A percentile compares a stretch with the other conserved stretches of the same genome.
phyloP scores from a whole-genome alignment of 352 stramenopile species.

The Halophytophthora polymorphica region DNA sequence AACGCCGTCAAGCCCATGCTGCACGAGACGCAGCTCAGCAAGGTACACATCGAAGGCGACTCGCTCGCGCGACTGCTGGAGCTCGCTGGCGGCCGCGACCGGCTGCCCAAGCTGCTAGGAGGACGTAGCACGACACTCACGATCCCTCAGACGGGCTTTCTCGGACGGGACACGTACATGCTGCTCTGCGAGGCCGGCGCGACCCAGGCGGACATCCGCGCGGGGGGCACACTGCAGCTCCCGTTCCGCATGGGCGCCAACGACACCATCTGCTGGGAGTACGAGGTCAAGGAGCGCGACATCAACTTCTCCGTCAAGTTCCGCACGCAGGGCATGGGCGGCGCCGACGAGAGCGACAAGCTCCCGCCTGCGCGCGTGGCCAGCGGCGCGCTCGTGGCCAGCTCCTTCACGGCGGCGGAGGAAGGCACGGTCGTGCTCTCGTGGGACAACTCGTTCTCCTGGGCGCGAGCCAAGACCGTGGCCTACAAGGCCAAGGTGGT shows the following conservation, averaged over 20 bases:
- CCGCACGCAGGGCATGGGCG: slow-evolving; percentile 65
- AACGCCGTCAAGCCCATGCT: slow-evolving; percentile 47
- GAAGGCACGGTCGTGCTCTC: slow-evolving; percentile 68
- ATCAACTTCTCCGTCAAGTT: slow-evolving; percentile 72
- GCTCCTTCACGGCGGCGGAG: slow-evolving; percentile 59
- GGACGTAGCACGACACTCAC: slow-evolving; percentile 48
- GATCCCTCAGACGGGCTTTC: slow-evolving; percentile 63
- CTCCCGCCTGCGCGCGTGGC: slow-evolving; percentile 37
- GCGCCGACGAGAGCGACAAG: slow-evolving; percentile 59
- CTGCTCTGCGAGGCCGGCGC: slow-evolving; percentile 70
- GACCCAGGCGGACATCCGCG: slow-evolving; percentile 62
- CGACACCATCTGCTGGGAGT: slow-evolving; percentile 79
- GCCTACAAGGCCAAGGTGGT: slow-evolving; percentile 80
- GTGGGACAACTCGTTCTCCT: slow-evolving; percentile 76
- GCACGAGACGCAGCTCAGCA: slow-evolving; percentile 58
- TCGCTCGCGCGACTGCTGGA: slow-evolving; percentile 44
- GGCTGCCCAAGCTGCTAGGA: slow-evolving; percentile 51
- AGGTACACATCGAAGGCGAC: slow-evolving; percentile 58
- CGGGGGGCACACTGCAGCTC: slow-evolving; percentile 53
- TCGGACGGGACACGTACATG: slow-evolving; percentile 58
- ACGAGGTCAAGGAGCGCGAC: slow-evolving; percentile 57
- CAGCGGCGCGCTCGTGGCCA: slow-evolving; percentile 33
- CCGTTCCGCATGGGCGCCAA: slow-evolving; percentile 69
- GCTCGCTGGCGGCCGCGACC: slow-evolving; percentile 44
- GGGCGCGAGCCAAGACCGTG: slow-evolving; percentile 61